These are phyloP conservation scores for Morella rubra DNA, from an alignment of 306 rosid species.

Conservation along the genomic window DNA sequence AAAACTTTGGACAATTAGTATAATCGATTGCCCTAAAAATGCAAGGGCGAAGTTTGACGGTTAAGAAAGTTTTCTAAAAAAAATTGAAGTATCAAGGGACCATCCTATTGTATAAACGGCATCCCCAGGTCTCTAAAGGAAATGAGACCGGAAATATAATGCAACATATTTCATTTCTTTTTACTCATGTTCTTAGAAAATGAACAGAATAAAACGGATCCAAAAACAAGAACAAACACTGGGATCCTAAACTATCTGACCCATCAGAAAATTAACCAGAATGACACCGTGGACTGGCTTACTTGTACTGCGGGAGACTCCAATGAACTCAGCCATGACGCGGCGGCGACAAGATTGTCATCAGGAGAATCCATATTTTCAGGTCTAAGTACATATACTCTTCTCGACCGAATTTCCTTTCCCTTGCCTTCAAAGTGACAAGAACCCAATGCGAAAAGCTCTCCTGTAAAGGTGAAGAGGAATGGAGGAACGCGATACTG, in stretches of 20 bases:
- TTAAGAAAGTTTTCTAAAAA: neutral
- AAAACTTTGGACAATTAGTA: neutral
- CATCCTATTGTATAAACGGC: neutral
- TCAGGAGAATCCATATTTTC: conserved; percentile 1
- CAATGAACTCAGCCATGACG: neutral
- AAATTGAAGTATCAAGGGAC: neutral
- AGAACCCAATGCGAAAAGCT: neutral
- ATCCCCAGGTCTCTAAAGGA: too few species aligned
- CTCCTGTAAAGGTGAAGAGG: neutral
- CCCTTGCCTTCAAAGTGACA: neutral
- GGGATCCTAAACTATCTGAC: neutral
- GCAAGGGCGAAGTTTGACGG: neutral
- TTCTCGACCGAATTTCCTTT: neutral
- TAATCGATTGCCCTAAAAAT: neutral
- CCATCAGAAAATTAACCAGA: neutral
- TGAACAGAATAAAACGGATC: neutral
- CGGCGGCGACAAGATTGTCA: neutral
- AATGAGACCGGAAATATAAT: too few species aligned
- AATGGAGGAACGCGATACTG: too few species aligned
- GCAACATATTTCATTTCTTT: too few species aligned
- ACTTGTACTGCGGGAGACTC: conserved; percentile 12
- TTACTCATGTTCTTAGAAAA: neutral
- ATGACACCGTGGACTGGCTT: neutral
- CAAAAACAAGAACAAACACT: neutral
- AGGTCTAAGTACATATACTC: neutral